Percentiles rank a stretch among this genome's conserved stretches.
phyloP scores from a whole-genome alignment of 2,329 filamentous ascomycete species.

The Calonectria leucothoes region DNA sequence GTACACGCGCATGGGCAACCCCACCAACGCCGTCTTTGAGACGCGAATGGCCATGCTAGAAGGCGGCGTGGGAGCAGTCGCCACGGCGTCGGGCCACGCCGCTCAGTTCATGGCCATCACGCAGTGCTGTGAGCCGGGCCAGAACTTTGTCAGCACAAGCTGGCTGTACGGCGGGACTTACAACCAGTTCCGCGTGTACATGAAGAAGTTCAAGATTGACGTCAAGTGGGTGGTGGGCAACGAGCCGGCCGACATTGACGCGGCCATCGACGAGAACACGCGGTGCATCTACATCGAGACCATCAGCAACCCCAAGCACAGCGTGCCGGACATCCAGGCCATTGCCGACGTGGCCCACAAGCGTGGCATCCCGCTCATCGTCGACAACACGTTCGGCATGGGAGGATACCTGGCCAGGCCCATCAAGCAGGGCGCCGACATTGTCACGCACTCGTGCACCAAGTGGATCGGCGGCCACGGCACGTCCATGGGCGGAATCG shows the following conservation, averaged over 20 bases:
- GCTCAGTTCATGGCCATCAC: constrained; percentile 85
- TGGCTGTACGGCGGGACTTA: constrained; percentile 95
- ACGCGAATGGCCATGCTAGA: constrained; percentile 53
- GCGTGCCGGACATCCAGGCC: constrained; percentile 89
- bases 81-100: background rate
- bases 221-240: constrained; percentile 87
- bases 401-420: constrained; percentile 75
- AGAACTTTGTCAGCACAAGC: constrained; percentile 90
- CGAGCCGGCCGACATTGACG: constrained; percentile 79
- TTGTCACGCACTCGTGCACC: constrained; percentile 77
- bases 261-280: constrained; percentile 88
- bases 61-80: background rate
- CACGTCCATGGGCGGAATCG: constrained; percentile 75
- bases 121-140: constrained; percentile 83
- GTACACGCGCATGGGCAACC: constrained; percentile 95
- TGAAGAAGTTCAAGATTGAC: constrained; percentile 76
- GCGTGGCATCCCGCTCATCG: constrained; percentile 73
- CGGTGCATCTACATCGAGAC: constrained; percentile 91
- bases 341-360: constrained; percentile 83
- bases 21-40: constrained; percentile 93
- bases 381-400: constrained; percentile 78
- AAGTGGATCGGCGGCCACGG: constrained; percentile 83
- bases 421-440: constrained; percentile 77
- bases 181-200: constrained; percentile 92
- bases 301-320: constrained; percentile 92